Evolutionary conservation across 352 stramenopile species (phyloP), one percentile per base, ranked within the genome.

Genomic region (Pythium vanterpoolii): DNA sequence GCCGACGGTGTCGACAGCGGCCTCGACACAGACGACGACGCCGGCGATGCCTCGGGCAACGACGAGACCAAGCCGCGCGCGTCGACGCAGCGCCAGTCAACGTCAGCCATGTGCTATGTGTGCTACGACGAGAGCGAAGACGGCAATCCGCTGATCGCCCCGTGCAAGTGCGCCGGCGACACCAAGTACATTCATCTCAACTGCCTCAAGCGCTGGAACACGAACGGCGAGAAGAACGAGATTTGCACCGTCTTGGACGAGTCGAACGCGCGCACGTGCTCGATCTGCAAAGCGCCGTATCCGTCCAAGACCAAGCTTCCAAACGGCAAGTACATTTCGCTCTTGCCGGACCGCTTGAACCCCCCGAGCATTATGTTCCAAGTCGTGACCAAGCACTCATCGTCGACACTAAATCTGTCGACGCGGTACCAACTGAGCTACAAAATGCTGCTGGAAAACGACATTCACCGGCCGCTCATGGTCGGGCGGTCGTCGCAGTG

Each of bases 131-230:
- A 95, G 55, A 77, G 79, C 10, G 83, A 93, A 60, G 83, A 95
- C 18, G 81, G 84, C 58, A 95, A 98, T 66, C 94, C 94, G 33
- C 71, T 98, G 39, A 97, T 98, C 43, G 88, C 92, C 28, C 94
- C 93, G 0, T 98, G 94, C 77, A 97, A 98, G 65, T 98, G 94
- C 61, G 93, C 80, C 60, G 94, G 94, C 18, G 94, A 98, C 69
- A 98, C 94, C 36, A 96, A 96, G 67, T 98, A 97, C 79, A 96
- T 98, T 19, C 94, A 98, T 54, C 77, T 98, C 9, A 96, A 98
- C 64, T 98, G 94, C 62, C 79, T 98, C 27, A 95, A 97, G 55
- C 95, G 96, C 46, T 98, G 92, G 91, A 96, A 98, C 73, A 95
- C 83, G 16, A 95, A 95, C 60, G 83, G 83, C 16, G 85, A 95